These are phyloP conservation scores for Candida cerambycidarum DNA, from an alignment of 805 yeast genomes.

Conservation along the genomic window DNA sequence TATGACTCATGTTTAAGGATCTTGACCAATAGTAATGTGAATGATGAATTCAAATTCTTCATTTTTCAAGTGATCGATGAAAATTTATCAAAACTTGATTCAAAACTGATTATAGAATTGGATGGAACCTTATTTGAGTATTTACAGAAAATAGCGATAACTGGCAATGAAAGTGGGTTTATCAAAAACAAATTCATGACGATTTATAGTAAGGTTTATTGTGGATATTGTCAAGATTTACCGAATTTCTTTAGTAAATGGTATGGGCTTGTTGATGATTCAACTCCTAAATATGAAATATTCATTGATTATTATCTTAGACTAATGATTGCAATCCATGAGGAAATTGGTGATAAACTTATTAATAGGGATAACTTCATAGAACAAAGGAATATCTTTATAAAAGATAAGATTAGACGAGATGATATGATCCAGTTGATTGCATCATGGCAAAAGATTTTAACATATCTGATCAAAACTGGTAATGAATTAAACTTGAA, in stretches of 20 bases:
- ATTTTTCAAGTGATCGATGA: conserved; percentile 68
- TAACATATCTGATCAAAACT: conserved; percentile 30
- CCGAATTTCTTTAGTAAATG: conserved; percentile 35
- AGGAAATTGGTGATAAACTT: conserved; percentile 91
- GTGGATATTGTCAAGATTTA: conserved; percentile 33
- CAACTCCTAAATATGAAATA: conserved; percentile 17
- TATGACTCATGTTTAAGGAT: conserved; percentile 55
- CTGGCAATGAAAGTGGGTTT: conserved; percentile 16
- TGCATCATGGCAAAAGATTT: conserved; percentile 62
- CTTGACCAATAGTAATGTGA: conserved; percentile 31
- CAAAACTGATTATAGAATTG: conserved; percentile 47
- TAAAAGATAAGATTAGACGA: conserved; percentile 81
- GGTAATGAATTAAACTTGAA: conserved; percentile 43
- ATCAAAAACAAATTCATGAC: conserved; percentile 38
- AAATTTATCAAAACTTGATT: conserved; percentile 43
- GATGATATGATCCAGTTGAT: conserved; percentile 71
- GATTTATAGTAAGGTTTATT: conserved; percentile 34
- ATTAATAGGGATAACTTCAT: conserved; percentile 65
- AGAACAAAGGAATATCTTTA: conserved; percentile 61
- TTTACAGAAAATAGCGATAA: not conserved
- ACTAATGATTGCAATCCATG: conserved; percentile 72
- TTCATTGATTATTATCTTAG: conserved; percentile 74
- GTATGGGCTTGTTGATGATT: conserved; percentile 18
- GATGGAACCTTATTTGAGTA: conserved; percentile 47
- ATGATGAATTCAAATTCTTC: conserved; percentile 63